Evolutionary conservation across 2,329 filamentous ascomycete genomes (phyloP).

Genomic region (Setomelanomma holmii): DNA sequence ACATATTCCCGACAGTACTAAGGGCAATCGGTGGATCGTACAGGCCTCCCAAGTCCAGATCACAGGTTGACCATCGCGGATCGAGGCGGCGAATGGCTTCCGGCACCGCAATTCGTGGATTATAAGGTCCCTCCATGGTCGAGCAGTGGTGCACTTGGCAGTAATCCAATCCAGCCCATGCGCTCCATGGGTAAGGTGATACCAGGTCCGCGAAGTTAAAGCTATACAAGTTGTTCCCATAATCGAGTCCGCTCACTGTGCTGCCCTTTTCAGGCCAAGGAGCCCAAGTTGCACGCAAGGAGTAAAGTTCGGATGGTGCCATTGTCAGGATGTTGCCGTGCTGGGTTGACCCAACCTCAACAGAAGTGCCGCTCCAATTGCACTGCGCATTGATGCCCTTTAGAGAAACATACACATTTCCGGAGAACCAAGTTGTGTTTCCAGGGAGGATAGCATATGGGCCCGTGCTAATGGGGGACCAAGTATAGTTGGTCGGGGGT

Average conservation of each 20-base stretch:
- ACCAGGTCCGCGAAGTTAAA: slow-evolving; percentile 23
- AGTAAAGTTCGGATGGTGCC: slow-evolving; percentile 24
- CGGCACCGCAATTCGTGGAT: slow-evolving; percentile 20
- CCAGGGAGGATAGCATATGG: slow-evolving; percentile 22
- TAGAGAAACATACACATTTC: slow-evolving; percentile 27
- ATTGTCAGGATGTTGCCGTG: slow-evolving; percentile 21
- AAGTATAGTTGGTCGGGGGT: slow-evolving; percentile 25
- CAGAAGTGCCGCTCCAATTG: slow-evolving; percentile 15
- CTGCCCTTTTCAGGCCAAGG: slow-evolving; percentile 3
- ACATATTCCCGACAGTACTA: slow-evolving; percentile 18
- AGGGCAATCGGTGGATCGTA: slow-evolving; percentile 23
- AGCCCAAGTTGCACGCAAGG: slow-evolving; percentile 11
- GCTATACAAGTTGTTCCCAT: slow-evolving; percentile 10
- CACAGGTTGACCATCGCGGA: slow-evolving; percentile 22
- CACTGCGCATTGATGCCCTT: slow-evolving; percentile 18
- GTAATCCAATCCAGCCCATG: slow-evolving; percentile 12
- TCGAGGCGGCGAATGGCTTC: slow-evolving; percentile 24
- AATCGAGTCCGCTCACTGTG: not conserved
- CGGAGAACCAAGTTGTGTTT: slow-evolving; percentile 23
- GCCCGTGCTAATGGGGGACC: slow-evolving; percentile 22
- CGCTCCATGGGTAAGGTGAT: slow-evolving; percentile 19
- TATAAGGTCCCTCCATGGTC: slow-evolving; percentile 18
- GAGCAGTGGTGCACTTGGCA: slow-evolving; percentile 14
- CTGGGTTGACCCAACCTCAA: slow-evolving; percentile 17
- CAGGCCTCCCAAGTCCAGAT: slow-evolving; percentile 18